Evolutionary conservation across 257 asterid genomes (phyloP), one percentile per base, ranked within the genome.

Genomic region (Fraxinus pennsylvanica): DNA sequence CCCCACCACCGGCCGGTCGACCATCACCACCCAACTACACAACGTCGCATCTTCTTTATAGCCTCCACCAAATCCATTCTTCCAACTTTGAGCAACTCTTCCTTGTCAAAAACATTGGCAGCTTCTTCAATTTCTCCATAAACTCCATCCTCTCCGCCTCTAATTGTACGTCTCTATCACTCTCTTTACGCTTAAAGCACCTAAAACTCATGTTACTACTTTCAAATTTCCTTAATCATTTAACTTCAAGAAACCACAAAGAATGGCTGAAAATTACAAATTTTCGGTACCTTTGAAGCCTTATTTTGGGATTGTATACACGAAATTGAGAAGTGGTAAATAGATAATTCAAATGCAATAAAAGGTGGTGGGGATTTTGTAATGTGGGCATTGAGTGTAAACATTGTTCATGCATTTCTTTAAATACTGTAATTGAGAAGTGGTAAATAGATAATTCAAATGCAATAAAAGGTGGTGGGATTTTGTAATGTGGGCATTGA

Each of bases 41-140:
- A 32, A 32, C 35, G 35, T 0, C 35, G 35, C 35, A 32, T 4
- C 76, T 79, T 86, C 89, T 75, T 80, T 32, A 93, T 90, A 71
- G 91, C 92, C 87, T 82, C 89, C 76, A 85, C 96, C 86, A 96
- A 92, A 90, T 96, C 99, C 79, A 79, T 10, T 77, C 99, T 90
- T 15, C 98, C 97, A 2, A 86, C 97, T 70, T 80, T 82, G 39
- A 85, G 68, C 74, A 96, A 81, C 82, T 96, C 97, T 6, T 82
- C 76, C 82, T 77, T 8, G 89, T 86, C n/a, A 97, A 98, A 85
- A 96, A 96, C 81, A 84, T 81, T 5, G 76, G 39, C 1, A 97
- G 92, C 15, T 86, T 96, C 72, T 85, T 84, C 50, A 97, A 96
- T 72, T 88, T 88, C 82, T 85, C 90, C 99, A 96, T 93, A 78